phyloP scores from a whole-genome alignment of 1,284 basidiomycete species.

The Phellopilus nigrolimitatus region DNA sequence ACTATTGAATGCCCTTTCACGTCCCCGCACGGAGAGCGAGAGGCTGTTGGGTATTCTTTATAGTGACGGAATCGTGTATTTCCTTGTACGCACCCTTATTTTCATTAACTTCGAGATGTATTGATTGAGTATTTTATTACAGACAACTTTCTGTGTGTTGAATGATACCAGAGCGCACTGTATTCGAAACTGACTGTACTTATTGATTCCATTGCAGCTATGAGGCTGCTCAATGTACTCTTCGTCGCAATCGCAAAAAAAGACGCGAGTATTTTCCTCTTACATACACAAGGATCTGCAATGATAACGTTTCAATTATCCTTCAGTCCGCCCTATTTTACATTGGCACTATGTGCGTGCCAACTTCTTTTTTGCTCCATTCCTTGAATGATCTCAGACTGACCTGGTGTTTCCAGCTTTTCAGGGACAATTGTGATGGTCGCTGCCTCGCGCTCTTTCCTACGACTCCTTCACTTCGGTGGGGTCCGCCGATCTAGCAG shows the following conservation, averaged over 20 bases:
- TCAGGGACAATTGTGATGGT: conserved; percentile 4
- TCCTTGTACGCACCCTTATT: conserved; percentile 1
- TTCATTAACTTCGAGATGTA: neutral
- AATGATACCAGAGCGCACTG: neutral
- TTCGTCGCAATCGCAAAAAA: neutral
- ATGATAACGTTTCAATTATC: neutral
- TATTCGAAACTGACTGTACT: neutral
- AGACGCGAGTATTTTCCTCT: neutral
- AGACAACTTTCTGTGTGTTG: conserved; percentile 1
- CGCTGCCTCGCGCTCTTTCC: conserved; percentile 5
- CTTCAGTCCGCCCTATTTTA: neutral
- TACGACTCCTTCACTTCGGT: conserved; percentile 2
- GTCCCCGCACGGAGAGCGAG: neutral
- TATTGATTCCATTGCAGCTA: neutral
- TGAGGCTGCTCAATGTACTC: neutral
- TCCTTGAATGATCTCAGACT: neutral
- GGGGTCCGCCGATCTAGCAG: too few species aligned
- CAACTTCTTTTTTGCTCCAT: neutral
- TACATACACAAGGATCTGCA: neutral
- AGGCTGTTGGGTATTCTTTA: neutral
- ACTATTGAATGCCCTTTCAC: neutral
- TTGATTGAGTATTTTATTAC: neutral
- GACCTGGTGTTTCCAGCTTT: neutral
- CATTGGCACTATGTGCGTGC: neutral
- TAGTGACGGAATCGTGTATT: neutral